phyloP scores from a whole-genome alignment of 306 rosid genomes.

The Abrus precatorius region DNA sequence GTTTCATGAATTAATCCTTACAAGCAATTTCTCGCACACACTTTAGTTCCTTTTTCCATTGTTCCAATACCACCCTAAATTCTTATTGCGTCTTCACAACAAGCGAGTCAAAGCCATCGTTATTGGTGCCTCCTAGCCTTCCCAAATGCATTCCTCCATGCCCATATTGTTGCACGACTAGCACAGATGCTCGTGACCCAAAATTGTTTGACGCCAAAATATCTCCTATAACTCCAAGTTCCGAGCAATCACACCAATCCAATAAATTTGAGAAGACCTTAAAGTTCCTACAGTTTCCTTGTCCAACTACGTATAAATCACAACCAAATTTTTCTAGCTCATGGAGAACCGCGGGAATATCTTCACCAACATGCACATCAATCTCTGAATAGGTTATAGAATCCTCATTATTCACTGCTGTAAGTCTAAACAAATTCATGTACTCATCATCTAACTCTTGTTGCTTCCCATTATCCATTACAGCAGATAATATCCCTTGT shows the following conservation, averaged over 20 bases:
- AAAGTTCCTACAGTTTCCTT: constrained; percentile 49
- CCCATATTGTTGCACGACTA: constrained; percentile 63
- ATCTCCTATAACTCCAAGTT: constrained; percentile 65
- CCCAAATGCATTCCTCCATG: constrained; percentile 45
- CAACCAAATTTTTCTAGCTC: constrained; percentile 46
- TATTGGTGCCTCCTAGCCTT: neutral
- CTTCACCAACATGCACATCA: constrained; percentile 50
- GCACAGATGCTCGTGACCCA: constrained; percentile 52
- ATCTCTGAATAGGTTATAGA: constrained; percentile 52
- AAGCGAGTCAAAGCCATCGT: neutral
- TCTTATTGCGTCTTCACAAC: constrained; percentile 23
- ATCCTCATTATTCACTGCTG: constrained; percentile 38
- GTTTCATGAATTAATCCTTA: too few relatives aligned
- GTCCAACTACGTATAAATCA: constrained; percentile 65
- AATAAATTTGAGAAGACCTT: constrained; percentile 21
- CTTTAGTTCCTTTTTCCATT: neutral
- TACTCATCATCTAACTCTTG: constrained; percentile 55
- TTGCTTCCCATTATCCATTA: constrained; percentile 41
- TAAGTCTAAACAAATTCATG: constrained; percentile 49
- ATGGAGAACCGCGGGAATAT: constrained; percentile 41
- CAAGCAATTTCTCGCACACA: neutral
- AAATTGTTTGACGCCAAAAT: constrained; percentile 56
- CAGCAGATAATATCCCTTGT: constrained; percentile 34
- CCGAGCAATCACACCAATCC: constrained; percentile 67
- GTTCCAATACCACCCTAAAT: neutral